phyloP scores from a whole-genome alignment of 768 basidiomycete species.

The Suillus plorans region DNA sequence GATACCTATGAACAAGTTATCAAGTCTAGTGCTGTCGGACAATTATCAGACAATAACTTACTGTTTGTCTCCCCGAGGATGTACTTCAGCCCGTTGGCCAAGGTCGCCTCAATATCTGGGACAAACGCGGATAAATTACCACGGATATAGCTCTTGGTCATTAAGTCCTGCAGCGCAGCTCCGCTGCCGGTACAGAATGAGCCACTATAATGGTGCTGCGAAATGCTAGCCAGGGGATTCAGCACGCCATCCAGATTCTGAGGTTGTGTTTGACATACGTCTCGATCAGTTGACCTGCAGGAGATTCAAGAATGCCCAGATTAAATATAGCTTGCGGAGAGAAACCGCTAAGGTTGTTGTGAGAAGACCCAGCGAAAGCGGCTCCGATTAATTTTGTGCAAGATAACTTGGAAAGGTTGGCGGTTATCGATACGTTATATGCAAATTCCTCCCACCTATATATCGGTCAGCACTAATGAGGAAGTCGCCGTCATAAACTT shows the following conservation, averaged over 20 bases:
- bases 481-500: conserved; percentile 18
- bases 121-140: conserved; percentile 53
- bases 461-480: background rate
- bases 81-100: conserved; percentile 48
- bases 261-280: conserved; percentile 51
- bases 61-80: conserved; percentile 66
- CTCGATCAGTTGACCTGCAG: conserved; percentile 49
- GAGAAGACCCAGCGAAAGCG: conserved; percentile 51
- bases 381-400: conserved; percentile 46
- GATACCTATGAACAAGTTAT: conserved; percentile 18
- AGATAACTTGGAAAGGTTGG: conserved; percentile 37
- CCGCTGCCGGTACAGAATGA: conserved; percentile 58
- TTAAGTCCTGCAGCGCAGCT: conserved; percentile 58
- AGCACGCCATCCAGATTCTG: conserved; percentile 2
- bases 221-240: conserved; percentile 28
- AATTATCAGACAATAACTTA: conserved; percentile 28
- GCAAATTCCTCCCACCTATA: conserved; percentile 58
- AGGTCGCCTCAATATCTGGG: conserved; percentile 54
- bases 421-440: conserved; percentile 43
- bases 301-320: conserved; percentile 47
- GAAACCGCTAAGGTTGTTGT: conserved; percentile 43
- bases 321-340: conserved; percentile 61
- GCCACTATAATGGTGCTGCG: conserved; percentile 51
- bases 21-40: background rate
- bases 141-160: conserved; percentile 59